Evolutionary conservation across 805 yeast genomes (phyloP).

Genomic region (Myxozyma geophila): DNA sequence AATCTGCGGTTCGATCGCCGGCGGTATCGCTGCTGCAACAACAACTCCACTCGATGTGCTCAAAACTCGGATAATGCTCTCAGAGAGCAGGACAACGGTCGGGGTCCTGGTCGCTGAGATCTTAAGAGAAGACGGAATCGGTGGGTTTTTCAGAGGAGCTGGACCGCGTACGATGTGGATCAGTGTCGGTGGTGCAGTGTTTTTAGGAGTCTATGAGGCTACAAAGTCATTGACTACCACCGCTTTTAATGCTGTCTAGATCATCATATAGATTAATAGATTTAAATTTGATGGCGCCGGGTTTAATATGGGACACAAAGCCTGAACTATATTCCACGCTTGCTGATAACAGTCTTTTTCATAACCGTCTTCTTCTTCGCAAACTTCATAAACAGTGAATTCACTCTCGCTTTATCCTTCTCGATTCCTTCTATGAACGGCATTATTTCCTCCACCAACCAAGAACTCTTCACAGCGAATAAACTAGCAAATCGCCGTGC

Average conservation of each 20-base stretch:
- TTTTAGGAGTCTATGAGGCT: slow-evolving; percentile 89
- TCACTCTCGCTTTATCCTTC: slow-evolving; percentile 57
- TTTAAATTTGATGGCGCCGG: no score
- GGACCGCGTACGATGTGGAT: slow-evolving; percentile 98
- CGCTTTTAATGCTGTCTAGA: neutral
- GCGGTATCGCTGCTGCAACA: slow-evolving; percentile 91
- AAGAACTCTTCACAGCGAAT: slow-evolving; percentile 58
- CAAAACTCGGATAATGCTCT: slow-evolving; percentile 89
- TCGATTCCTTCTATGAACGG: slow-evolving; percentile 69
- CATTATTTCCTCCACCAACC: slow-evolving; percentile 65
- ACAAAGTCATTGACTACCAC: slow-evolving; percentile 30
- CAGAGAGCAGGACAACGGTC: slow-evolving; percentile 55
- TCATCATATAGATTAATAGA: neutral
- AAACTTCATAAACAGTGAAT: slow-evolving; percentile 63
- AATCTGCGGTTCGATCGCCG: slow-evolving; percentile 87
- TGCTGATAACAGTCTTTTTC: slow-evolving; percentile 21
- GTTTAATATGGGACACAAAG: no score
- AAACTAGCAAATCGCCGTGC: slow-evolving; percentile 56
- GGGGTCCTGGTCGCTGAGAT: slow-evolving; percentile 56
- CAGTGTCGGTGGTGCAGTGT: slow-evolving; percentile 97
- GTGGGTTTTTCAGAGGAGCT: slow-evolving; percentile 77
- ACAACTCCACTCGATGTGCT: slow-evolving; percentile 95
- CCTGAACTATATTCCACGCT: slow-evolving; percentile 34
- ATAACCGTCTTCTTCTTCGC: slow-evolving; percentile 55
- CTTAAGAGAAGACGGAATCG: slow-evolving; percentile 70